phyloP scores from a whole-genome alignment of 805 yeast genomes.

The Sungouiozyma ichnusensis region DNA sequence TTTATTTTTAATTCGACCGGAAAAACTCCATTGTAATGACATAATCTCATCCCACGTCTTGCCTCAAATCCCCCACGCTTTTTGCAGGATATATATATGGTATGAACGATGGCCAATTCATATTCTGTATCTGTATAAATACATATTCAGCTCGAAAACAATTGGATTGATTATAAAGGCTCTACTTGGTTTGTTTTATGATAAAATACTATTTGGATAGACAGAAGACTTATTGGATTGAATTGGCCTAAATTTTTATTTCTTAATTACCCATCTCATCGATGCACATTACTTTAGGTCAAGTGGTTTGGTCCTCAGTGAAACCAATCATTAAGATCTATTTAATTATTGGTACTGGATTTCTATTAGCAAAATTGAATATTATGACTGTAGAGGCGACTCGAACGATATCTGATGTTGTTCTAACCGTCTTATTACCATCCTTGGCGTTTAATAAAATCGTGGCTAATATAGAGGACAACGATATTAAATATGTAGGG shows the following conservation, averaged over 20 bases:
- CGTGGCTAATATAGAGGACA: slow-evolving; percentile 47
- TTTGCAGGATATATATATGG: no score
- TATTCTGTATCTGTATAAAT: no score
- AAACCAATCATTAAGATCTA: slow-evolving; percentile 72
- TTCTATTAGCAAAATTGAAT: slow-evolving; percentile 44
- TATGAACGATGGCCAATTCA: no score
- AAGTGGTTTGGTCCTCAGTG: slow-evolving; percentile 40
- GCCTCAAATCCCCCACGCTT: not conserved
- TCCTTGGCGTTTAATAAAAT: slow-evolving; percentile 54
- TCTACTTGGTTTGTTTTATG: no score
- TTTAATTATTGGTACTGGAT: slow-evolving; percentile 60
- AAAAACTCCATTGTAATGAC: not conserved
- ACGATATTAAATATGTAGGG: slow-evolving; percentile 61
- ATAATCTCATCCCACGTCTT: not conserved
- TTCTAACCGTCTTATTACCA: slow-evolving; percentile 55
- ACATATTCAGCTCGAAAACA: no score
- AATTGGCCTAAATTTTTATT: no score
- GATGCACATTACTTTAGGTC: slow-evolving; percentile 24
- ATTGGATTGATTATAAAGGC: no score
- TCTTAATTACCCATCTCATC: no score
- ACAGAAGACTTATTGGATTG: no score
- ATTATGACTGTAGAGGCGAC: slow-evolving; percentile 53
- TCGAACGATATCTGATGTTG: slow-evolving; percentile 52
- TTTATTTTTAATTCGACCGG: not conserved
- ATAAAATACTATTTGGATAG: no score